phyloP scores from a whole-genome alignment of 2,329 filamentous ascomycete genomes.

The Stagonosporopsis rhizophila region DNA sequence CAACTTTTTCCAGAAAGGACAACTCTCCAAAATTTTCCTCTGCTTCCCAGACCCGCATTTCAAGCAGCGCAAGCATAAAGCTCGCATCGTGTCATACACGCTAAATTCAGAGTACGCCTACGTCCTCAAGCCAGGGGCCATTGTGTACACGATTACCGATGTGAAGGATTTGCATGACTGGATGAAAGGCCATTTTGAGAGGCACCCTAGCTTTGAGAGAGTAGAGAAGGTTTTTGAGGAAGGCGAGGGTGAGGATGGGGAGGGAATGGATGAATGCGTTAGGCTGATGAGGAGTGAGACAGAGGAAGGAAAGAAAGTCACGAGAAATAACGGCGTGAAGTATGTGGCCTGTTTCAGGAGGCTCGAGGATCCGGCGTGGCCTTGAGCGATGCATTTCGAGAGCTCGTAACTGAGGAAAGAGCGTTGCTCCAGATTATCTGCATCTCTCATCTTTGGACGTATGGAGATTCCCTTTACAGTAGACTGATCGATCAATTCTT shows the following conservation, averaged over 20 bases:
- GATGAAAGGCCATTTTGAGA: constrained; percentile 88
- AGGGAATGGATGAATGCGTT: constrained; percentile 74
- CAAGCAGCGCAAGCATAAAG: constrained; percentile 96
- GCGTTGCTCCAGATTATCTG: neutral
- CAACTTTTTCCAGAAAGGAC: constrained; percentile 85
- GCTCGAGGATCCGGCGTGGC: constrained; percentile 80
- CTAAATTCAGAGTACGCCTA: constrained; percentile 94
- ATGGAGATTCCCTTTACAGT: neutral
- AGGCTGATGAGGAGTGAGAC: constrained; percentile 81
- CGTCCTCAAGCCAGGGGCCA: constrained; percentile 79
- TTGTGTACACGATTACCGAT: constrained; percentile 96
- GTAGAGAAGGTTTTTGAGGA: constrained; percentile 61
- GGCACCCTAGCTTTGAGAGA: constrained; percentile 79
- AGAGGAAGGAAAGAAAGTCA: constrained; percentile 97
- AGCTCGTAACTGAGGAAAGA: neutral
- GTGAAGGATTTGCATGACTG: constrained; percentile 92
- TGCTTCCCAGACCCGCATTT: constrained; percentile 99
- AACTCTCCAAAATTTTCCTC: constrained; percentile 91
- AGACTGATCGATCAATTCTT: too few relatives aligned
- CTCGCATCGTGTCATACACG: constrained; percentile 86
- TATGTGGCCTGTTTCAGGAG: constrained; percentile 89
- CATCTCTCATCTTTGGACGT: neutral
- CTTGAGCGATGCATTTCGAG: constrained; percentile 61
- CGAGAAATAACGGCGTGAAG: constrained; percentile 87
- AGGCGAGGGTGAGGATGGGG: constrained; percentile 71